Conservation (phyloP, 2,329 filamentous ascomycete species). For the Tolypocladium endophyticum region DNA sequence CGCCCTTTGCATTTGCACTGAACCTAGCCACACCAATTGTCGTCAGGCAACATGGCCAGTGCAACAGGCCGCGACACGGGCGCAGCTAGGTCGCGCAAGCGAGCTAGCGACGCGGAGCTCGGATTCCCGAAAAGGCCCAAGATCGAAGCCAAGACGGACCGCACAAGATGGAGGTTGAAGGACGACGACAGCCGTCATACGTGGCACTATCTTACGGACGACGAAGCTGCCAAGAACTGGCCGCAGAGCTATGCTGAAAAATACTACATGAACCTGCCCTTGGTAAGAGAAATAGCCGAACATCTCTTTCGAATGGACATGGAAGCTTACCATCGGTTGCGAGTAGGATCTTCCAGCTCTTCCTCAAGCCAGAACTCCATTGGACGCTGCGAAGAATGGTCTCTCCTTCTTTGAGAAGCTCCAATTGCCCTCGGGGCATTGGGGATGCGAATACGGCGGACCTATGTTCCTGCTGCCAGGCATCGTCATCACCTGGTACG, state of each 20-base stretch:
- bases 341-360: slow-evolving; percentile 63
- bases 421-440: slow-evolving; percentile 81
- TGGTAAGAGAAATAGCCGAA: slow-evolving; percentile 39
- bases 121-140: slow-evolving; percentile 33
- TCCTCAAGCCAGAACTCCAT: slow-evolving; percentile 57
- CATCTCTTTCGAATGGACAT: neutral
- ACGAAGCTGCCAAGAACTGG: slow-evolving; percentile 62
- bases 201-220: slow-evolving; percentile 82
- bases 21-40: neutral
- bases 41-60: slow-evolving; percentile 14
- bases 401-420: slow-evolving; percentile 82
- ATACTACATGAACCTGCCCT: slow-evolving; percentile 70
- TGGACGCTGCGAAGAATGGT: slow-evolving; percentile 72
- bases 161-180: slow-evolving; percentile 70
- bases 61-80: slow-evolving; percentile 18
- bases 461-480: slow-evolving; percentile 93
- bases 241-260: slow-evolving; percentile 85
- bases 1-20: neutral
- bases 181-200: slow-evolving; percentile 80
- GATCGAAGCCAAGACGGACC: slow-evolving; percentile 58
- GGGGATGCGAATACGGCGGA: slow-evolving; percentile 95
- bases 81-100: slow-evolving; percentile 29
- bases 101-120: slow-evolving; percentile 26
- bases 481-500: slow-evolving; percentile 76
- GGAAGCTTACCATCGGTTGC: slow-evolving; percentile 1